These are phyloP conservation scores for Sergeia podlipaevii DNA, from an alignment of 208 protist genomes.

Conservation along the genomic window DNA sequence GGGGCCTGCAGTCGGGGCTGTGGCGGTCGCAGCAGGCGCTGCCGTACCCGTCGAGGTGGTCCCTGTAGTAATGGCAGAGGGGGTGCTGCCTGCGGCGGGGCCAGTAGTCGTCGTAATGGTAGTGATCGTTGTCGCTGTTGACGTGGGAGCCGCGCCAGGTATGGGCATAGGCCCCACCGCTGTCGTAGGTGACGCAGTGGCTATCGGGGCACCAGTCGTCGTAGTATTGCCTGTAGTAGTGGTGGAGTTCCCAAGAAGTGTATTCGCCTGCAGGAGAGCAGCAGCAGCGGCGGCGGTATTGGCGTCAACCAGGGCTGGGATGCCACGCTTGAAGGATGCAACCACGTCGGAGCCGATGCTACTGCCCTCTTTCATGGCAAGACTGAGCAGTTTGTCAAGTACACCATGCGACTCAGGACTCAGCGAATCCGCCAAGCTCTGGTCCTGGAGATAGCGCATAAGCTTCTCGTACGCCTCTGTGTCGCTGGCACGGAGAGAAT, in stretches of 20 bases:
- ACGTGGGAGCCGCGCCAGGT: not conserved
- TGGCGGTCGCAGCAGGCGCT: not conserved
- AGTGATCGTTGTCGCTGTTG: too few species aligned
- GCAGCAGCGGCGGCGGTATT: not conserved
- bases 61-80: not conserved
- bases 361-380: slow-evolving; percentile 43
- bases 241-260: too few species aligned
- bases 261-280: too few species aligned
- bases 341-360: slow-evolving; percentile 36
- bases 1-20: too few species aligned
- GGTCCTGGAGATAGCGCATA: slow-evolving; percentile 62
- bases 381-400: slow-evolving; percentile 42
- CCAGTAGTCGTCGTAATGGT: not conserved
- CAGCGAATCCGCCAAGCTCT: slow-evolving; percentile 4
- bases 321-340: slow-evolving; percentile 45
- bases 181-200: not conserved
- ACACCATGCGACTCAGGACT: slow-evolving; percentile 23
- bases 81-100: not conserved
- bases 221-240: not conserved
- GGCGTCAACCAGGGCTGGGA: slow-evolving; percentile 34
- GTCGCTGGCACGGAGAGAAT: slow-evolving; percentile 46
- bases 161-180: not conserved
- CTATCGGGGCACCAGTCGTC: not conserved
- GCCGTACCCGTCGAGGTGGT: not conserved
- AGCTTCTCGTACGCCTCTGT: slow-evolving; percentile 57